phyloP scores from a whole-genome alignment of 257 asterid species.

The Petunia secreta region DNA sequence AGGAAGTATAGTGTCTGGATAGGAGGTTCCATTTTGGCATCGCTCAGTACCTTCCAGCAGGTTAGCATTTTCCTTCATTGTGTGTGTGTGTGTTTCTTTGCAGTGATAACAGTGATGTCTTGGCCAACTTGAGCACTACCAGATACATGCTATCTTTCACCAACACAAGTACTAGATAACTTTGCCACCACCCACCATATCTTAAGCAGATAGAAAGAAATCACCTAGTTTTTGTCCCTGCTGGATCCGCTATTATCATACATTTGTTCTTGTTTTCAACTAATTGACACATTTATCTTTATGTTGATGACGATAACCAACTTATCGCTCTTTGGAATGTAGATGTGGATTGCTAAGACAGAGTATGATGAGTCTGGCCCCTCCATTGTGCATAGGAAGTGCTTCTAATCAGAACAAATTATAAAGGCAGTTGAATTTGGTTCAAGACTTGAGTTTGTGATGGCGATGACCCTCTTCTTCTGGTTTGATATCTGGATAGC shows the following conservation, averaged over 20 bases:
- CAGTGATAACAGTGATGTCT: no score
- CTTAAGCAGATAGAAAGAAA: no score
- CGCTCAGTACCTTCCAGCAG: conserved; percentile 15
- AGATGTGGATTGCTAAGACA: conserved; percentile 24
- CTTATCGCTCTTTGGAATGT: conserved; percentile 1
- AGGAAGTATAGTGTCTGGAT: conserved; percentile 23
- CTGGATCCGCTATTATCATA: neutral
- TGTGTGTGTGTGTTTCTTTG: neutral
- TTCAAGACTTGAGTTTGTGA: neutral
- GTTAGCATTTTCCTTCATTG: neutral
- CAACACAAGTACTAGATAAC: no score
- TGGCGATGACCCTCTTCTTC: neutral
- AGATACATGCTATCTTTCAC: no score
- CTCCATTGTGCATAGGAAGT: conserved; percentile 25
- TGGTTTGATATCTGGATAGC: neutral
- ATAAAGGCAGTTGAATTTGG: neutral
- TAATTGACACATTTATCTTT: neutral
- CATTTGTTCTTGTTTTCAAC: neutral
- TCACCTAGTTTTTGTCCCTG: no score
- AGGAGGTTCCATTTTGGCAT: conserved; percentile 26
- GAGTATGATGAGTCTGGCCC: conserved; percentile 26
- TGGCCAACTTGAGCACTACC: no score
- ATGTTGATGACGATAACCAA: neutral
- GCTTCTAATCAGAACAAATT: conserved; percentile 12
- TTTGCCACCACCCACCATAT: no score